Evolutionary conservation across 108 stramenopile species (phyloP).

Genomic region (Halocafeteria seosinensis): DNA sequence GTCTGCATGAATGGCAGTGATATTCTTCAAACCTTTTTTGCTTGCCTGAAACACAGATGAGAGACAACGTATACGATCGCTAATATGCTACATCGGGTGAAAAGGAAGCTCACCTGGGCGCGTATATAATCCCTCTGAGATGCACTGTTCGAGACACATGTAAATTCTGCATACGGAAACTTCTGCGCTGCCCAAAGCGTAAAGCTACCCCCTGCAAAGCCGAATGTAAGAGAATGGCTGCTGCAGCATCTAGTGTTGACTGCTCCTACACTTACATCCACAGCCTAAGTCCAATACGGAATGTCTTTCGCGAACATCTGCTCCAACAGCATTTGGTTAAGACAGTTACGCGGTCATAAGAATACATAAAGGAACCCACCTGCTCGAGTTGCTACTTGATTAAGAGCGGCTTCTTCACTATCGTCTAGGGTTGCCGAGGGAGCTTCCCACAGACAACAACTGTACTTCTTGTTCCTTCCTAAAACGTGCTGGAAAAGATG

Average conservation of each 20-base stretch:
- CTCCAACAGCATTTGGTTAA: too few relatives aligned
- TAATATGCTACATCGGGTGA: too few relatives aligned
- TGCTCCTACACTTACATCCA: too few relatives aligned
- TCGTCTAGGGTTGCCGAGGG: conserved; percentile 35
- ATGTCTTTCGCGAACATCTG: conserved; percentile 42
- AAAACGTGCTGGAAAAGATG: conserved; percentile 9
- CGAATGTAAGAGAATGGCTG: too few relatives aligned
- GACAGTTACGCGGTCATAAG: too few relatives aligned
- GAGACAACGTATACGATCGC: too few relatives aligned
- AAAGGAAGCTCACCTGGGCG: conserved; percentile 44
- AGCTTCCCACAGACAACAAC: conserved; percentile 47
- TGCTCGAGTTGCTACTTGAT: conserved; percentile 58
- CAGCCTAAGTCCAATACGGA: conserved; percentile 50
- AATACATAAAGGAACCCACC: too few relatives aligned
- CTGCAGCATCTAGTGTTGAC: too few relatives aligned
- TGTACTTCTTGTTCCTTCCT: conserved; percentile 79
- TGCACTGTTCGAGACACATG: conserved; percentile 57
- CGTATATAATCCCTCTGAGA: conserved; percentile 70
- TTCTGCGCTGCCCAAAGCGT: conserved; percentile 45
- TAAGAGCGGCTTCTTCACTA: conserved; percentile 64
- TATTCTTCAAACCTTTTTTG: too few relatives aligned
- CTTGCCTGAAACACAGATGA: too few relatives aligned
- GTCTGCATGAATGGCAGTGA: conserved; percentile 63
- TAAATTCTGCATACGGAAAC: conserved; percentile 29
- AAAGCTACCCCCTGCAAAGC: too few relatives aligned